Evolutionary conservation across 1,284 basidiomycete genomes (phyloP), one percentile per base, ranked within the genome.

Genomic region (Trametes polyzona): DNA sequence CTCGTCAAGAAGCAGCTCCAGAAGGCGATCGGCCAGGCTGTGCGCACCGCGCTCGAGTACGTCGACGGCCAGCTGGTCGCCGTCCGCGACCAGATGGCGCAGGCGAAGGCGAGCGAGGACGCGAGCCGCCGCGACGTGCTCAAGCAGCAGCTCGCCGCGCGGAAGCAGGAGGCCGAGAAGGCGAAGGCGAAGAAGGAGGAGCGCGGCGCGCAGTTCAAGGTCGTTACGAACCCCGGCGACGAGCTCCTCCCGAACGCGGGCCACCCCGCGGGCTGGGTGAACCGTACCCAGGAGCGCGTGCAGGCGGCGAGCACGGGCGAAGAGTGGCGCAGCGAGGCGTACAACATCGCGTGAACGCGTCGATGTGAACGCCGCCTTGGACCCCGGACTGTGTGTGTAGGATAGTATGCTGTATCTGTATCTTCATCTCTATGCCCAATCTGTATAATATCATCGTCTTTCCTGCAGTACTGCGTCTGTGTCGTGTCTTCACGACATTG

Each of bases 1-100:
- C 77, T 97, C 52, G 88, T 99, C 69, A 98, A 97, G 86, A 89
- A 86, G 73, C 92, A 95, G 72, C 87, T 99, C 65, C 80, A 90
- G 75, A 91, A 88, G 72, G 96, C 90, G 3, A 79, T 97, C 52
- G 78, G 83, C 61, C 86, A 84, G 58, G 89, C 87, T 16, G 86
- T 98, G 61, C 82, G 78, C 57, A 91, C 89, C 19, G 92, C 83
- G 12, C 78, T 98, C 64, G 93, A 94, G 74, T 92, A 94, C 69
- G 77, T 92, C 41, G 92, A 95, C 71, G 88, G 88, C 23, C 92
- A 96, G 77, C 83, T 98, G 24, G 88, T 91, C 24, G 78, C 79
- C 23, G 89, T 94, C 36, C 78, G 88, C 39, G 87, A 92, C 66
- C 78, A 85, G 43, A 86, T 94, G 83, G 82, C 86, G 46, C 84